Evolutionary conservation across 2,329 filamentous ascomycete genomes (phyloP).

Genomic region (Ampelomyces quisqualis): DNA sequence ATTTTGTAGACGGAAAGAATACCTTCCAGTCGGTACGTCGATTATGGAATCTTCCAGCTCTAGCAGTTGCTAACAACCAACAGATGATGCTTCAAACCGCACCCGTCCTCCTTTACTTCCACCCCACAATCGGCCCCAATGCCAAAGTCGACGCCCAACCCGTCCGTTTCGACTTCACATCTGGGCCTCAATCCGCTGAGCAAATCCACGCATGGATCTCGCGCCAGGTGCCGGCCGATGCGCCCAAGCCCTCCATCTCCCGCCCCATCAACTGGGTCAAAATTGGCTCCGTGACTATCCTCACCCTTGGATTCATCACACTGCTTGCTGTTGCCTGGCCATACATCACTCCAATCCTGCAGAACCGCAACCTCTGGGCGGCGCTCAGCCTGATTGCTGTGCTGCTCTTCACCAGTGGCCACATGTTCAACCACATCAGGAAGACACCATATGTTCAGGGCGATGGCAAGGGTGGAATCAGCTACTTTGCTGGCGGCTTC

Average conservation of each 20-base stretch:
- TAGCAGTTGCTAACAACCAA: slow-evolving; percentile 15
- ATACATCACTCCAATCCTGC: slow-evolving; percentile 76
- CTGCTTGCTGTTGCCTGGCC: slow-evolving; percentile 70
- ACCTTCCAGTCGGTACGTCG: slow-evolving; percentile 78
- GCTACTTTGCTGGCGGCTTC: slow-evolving; percentile 88
- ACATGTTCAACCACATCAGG: slow-evolving; percentile 99
- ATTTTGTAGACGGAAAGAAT: slow-evolving; percentile 80
- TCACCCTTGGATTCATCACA: slow-evolving; percentile 69
- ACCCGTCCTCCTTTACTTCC: slow-evolving; percentile 84
- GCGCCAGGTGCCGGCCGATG: slow-evolving; percentile 68
- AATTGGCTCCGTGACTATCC: slow-evolving; percentile 66
- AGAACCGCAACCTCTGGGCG: slow-evolving; percentile 93
- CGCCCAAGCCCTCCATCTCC: slow-evolving; percentile 71
- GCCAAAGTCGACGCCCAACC: slow-evolving; percentile 70
- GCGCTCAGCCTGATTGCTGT: slow-evolving; percentile 84
- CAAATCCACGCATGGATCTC: slow-evolving; percentile 75
- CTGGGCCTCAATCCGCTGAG: slow-evolving; percentile 73
- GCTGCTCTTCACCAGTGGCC: slow-evolving; percentile 88
- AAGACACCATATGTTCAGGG: slow-evolving; percentile 90
- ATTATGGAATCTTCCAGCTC: background rate
- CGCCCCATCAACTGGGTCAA: slow-evolving; percentile 87
- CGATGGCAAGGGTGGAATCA: slow-evolving; percentile 81
- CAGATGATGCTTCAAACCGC: slow-evolving; percentile 93
- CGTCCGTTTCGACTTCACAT: slow-evolving; percentile 79
- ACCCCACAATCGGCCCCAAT: slow-evolving; percentile 77